Conservation (phyloP, 1,139 yeast genomes). For the Scheffersomyces parashehatae region DNA sequence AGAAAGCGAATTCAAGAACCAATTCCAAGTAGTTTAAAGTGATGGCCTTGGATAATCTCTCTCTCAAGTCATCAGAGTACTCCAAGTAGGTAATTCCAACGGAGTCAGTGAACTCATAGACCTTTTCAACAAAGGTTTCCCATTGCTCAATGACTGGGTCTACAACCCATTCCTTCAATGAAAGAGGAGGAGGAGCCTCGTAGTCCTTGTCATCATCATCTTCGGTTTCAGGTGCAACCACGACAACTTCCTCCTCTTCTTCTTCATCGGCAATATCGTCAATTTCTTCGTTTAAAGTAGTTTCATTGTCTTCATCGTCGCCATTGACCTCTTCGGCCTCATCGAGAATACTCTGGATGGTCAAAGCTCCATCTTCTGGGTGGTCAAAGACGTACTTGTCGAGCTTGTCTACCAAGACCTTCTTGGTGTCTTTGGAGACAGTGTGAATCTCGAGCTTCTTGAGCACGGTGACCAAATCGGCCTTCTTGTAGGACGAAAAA, state of each 20-base stretch:
- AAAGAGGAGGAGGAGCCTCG: conserved; percentile 43
- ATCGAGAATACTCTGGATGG: conserved; percentile 15
- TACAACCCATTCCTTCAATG: conserved; percentile 37
- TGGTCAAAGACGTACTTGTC: conserved; percentile 36
- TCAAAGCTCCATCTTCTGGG: conserved; percentile 38
- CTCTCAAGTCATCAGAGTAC: conserved; percentile 48
- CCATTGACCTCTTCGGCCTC: conserved; percentile 19
- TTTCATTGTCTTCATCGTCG: conserved; percentile 24
- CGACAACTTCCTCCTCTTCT: conserved; percentile 21
- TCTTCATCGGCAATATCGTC: conserved; percentile 19
- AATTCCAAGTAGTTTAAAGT: conserved; percentile 47
- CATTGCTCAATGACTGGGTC: conserved; percentile 39
- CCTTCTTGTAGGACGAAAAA: conserved; percentile 34
- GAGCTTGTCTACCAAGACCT: conserved; percentile 42
- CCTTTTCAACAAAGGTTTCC: conserved; percentile 28
- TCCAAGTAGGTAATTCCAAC: conserved; percentile 44
- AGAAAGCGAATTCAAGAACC: conserved; percentile 36
- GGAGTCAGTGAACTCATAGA: conserved; percentile 38
- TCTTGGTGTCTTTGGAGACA: conserved; percentile 44
- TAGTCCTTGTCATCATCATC: conserved; percentile 23
- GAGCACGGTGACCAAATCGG: conserved; percentile 39
- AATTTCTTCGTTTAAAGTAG: conserved; percentile 9
- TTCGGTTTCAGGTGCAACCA: conserved; percentile 23
- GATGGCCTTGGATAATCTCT: conserved; percentile 48
- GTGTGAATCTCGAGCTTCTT: conserved; percentile 36